Base-by-base conservation (phyloP, 2,329 filamentous ascomycete genomes). In the Talaromyces funiculosus region DNA sequence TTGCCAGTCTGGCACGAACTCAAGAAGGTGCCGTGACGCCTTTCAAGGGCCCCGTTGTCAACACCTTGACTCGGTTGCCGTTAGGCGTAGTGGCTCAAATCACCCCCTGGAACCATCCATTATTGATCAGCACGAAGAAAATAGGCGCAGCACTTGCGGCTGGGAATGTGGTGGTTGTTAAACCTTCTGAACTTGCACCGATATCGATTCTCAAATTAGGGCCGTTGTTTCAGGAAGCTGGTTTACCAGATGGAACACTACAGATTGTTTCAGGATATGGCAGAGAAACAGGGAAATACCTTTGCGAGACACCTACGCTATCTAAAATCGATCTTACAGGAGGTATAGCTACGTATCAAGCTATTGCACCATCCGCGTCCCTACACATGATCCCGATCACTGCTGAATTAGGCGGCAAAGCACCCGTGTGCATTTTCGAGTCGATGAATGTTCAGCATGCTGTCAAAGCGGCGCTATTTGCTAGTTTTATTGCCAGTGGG, bases 11-110 rank as follows among this genome's bases (percentile, higher is more conserved):
- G 1, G 79, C 88, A 33, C 82, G 87, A n/a, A 86, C 84, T 0
- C 85, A 89, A 67, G 85, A 89, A 72, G 81, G 85, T 2, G 74
- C 84, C 1, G 83, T 90, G 0, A 78, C 89, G 1, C 87, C 88
- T 0, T 89, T 87, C 2, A 75, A 70, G 38, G 74, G 74, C 0
- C 73, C 72, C 5, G 67, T 76, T 2, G 70, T 75, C 49, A 76
- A 76, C 59, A 75, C 73, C 3, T 62, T 75, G 14, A 73, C 72
- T 5, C 66, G 72, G 10, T 53, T 70, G 14, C 75, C 75, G 3
- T 62, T 76, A 3, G 75, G 75, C 12, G 75, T 78, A 0, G 73
- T 77, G 3, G 73, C 69, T 7, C 71, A 71, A 49, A 74, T 77
- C 51, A 76, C 74, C 0, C 73, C 74, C 0, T 76, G 74, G 64